phyloP scores from a whole-genome alignment of 345 rosid genomes.

The Syzygium aqueum region DNA sequence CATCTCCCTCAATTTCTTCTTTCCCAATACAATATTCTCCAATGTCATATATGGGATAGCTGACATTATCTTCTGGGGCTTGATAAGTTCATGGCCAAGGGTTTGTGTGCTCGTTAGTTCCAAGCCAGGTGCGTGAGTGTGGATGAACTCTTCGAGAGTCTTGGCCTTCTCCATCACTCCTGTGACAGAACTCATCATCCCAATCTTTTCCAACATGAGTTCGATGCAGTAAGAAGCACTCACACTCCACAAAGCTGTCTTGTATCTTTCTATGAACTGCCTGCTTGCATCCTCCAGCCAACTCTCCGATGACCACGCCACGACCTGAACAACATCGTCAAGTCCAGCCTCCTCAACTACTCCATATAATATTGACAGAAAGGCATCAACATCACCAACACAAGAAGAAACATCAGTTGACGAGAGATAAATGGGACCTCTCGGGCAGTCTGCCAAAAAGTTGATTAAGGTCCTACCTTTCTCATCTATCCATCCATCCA shows the following conservation, averaged over 20 bases:
- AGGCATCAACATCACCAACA: slow-evolving; percentile 6
- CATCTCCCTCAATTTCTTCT: slow-evolving; percentile 31
- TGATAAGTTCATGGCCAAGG: slow-evolving; percentile 14
- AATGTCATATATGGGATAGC: not conserved
- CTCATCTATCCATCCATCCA: slow-evolving; percentile 55
- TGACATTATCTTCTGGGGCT: slow-evolving; percentile 27
- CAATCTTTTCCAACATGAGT: slow-evolving; percentile 39
- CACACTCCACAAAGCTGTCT: slow-evolving; percentile 42
- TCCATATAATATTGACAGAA: slow-evolving; percentile 25
- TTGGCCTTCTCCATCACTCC: slow-evolving; percentile 26
- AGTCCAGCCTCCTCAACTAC: slow-evolving; percentile 40
- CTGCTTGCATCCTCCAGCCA: slow-evolving; percentile 42
- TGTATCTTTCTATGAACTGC: slow-evolving; percentile 17
- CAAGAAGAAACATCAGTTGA: slow-evolving; percentile 32
- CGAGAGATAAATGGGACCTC: slow-evolving; percentile 39
- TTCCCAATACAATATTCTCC: slow-evolving; percentile 30
- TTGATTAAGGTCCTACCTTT: slow-evolving; percentile 35
- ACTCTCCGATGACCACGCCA: slow-evolving; percentile 33
- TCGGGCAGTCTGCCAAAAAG: slow-evolving; percentile 46
- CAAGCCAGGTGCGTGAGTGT: not conserved
- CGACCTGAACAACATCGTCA: slow-evolving; percentile 41
- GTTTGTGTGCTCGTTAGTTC: slow-evolving; percentile 12
- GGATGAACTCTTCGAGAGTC: slow-evolving; percentile 19
- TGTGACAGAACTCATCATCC: slow-evolving; percentile 7
- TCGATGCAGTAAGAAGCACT: slow-evolving; percentile 52